Conservation (phyloP, 2,329 filamentous ascomycete genomes). For the Diaporthe citriasiana region DNA sequence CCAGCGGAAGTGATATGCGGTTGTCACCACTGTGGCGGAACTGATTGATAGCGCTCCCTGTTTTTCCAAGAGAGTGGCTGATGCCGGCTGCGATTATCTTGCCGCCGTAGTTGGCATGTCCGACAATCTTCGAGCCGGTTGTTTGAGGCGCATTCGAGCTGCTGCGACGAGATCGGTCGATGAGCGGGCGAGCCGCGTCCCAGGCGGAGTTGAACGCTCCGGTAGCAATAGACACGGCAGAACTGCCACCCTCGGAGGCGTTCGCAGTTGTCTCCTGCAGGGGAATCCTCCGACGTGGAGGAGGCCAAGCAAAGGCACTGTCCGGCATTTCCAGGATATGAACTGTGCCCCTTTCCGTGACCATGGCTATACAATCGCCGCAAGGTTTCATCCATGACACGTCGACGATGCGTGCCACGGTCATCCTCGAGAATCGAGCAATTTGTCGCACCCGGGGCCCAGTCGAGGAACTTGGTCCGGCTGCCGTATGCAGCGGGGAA, state of each 20-base stretch:
- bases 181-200: slow-evolving; percentile 74
- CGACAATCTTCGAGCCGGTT: slow-evolving; percentile 63
- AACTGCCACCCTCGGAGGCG: slow-evolving; percentile 62
- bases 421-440: slow-evolving; percentile 91
- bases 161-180: slow-evolving; percentile 67
- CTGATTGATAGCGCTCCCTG: slow-evolving; percentile 77
- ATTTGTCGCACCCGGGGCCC: slow-evolving; percentile 82
- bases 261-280: slow-evolving; percentile 61
- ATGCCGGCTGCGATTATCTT: slow-evolving; percentile 81
- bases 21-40: slow-evolving; percentile 83
- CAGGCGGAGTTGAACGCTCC: slow-evolving; percentile 79
- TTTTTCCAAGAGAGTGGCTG: slow-evolving; percentile 80
- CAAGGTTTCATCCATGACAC: slow-evolving; percentile 88
- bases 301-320: slow-evolving; percentile 89
- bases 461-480: slow-evolving; percentile 57
- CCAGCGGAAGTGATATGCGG: slow-evolving; percentile 76
- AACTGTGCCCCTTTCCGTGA: slow-evolving; percentile 95
- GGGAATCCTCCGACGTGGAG: slow-evolving; percentile 69
- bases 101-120: slow-evolving; percentile 77
- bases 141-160: slow-evolving; percentile 55
- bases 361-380: slow-evolving; percentile 86
- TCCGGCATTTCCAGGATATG: slow-evolving; percentile 91
- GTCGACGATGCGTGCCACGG: slow-evolving; percentile 90
- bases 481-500: slow-evolving; percentile 69
- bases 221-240: slow-evolving; percentile 78